A percentile compares a stretch with the other conserved stretches of the same genome.
phyloP scores from a whole-genome alignment of 345 rosid species.

The Aurinia saxatilis region DNA sequence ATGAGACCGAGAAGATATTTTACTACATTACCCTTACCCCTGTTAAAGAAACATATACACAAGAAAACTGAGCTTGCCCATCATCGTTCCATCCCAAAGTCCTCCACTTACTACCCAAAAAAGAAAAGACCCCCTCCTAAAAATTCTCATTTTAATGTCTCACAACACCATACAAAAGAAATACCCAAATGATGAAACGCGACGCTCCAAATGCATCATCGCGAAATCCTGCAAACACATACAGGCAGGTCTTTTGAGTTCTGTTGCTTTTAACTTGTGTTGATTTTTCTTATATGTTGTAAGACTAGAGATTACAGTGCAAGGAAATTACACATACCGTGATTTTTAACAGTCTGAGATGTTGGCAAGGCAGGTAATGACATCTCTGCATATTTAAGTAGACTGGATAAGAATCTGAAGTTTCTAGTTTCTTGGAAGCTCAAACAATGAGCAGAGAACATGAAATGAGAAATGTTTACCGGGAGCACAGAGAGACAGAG shows the following conservation, averaged over 20 bases:
- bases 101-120: conserved; percentile 24
- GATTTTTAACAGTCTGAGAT: conserved; percentile 60
- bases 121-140: conserved; percentile 1
- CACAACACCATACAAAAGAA: conserved; percentile 32
- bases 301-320: neutral
- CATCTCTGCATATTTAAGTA: conserved; percentile 75
- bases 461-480: conserved; percentile 35
- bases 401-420: neutral
- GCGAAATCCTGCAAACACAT: conserved; percentile 49
- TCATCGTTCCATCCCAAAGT: conserved; percentile 17
- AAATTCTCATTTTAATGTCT: conserved; percentile 22
- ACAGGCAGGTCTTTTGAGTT: neutral
- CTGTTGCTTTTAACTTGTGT: neutral
- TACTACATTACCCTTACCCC: conserved; percentile 15
- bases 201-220: conserved; percentile 33
- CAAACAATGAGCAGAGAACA: neutral
- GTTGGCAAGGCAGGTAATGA: conserved; percentile 94
- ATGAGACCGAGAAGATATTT: conserved; percentile 14
- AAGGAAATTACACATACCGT: conserved; percentile 34
- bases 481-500: conserved; percentile 90
- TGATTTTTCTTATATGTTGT: neutral
- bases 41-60: conserved; percentile 22
- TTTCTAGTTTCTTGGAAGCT: neutral
- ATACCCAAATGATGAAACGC: conserved; percentile 56
- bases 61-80: conserved; percentile 17